phyloP scores from a whole-genome alignment of 2,329 filamentous ascomycete species.

The Colletotrichum limetticola region DNA sequence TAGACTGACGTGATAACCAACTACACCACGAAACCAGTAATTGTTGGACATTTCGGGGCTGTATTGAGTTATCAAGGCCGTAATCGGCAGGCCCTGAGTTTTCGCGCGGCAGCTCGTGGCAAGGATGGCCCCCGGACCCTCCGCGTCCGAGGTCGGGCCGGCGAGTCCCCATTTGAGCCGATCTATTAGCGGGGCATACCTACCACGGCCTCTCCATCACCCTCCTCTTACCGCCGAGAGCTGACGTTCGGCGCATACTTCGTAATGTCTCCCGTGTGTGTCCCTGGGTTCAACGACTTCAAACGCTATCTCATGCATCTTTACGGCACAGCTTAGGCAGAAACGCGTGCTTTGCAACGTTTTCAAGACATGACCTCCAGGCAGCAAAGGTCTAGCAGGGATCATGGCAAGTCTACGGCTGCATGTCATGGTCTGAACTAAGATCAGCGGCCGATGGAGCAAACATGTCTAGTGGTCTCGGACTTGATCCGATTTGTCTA shows the following conservation, averaged over 20 bases:
- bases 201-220: no score
- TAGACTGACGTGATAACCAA: constrained; percentile 63
- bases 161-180: background rate
- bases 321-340: background rate
- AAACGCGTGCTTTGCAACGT: background rate
- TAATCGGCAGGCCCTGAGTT: background rate
- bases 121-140: background rate
- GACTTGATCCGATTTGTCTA: background rate
- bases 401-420: background rate
- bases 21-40: constrained; percentile 43
- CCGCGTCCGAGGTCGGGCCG: background rate
- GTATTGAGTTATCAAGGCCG: background rate
- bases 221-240: no score
- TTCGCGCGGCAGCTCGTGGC: no score
- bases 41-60: fast-evolving
- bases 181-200: background rate
- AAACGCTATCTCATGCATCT: background rate
- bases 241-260: background rate
- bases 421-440: background rate
- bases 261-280: background rate
- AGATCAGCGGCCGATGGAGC: background rate
- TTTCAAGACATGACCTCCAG: background rate
- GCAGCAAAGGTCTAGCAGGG: background rate
- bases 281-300: fast-evolving
- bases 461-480: background rate